Evolutionary conservation across 208 protist species (phyloP).

Genomic region (Lotmaria passim): DNA sequence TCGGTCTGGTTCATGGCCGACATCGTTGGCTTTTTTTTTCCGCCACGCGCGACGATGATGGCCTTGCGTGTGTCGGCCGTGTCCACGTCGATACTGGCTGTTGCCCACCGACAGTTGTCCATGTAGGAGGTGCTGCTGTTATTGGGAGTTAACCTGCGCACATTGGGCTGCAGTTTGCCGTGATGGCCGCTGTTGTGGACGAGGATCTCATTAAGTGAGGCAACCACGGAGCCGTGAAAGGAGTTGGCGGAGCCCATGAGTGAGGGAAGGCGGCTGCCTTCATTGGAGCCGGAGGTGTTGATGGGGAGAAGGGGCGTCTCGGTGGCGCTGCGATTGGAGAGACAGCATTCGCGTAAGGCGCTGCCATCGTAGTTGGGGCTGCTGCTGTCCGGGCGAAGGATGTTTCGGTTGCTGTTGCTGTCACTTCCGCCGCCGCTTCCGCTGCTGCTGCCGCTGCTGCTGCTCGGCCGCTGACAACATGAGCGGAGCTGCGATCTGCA

Average conservation of each 20-base stretch:
- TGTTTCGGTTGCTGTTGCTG: not conserved
- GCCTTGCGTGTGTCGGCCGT: conserved; percentile 3
- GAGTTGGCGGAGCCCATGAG: conserved; percentile 6
- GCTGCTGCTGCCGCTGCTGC: not conserved
- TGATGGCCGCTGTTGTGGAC: no score
- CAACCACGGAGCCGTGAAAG: not conserved
- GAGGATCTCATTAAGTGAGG: conserved; percentile 1
- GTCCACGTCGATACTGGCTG: conserved; percentile 8
- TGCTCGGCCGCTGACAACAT: not conserved
- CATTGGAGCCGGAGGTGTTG: conserved; percentile 4
- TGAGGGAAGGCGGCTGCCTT: not conserved
- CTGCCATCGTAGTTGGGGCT: not conserved
- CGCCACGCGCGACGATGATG: conserved; percentile 1
- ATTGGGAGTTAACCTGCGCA: no score
- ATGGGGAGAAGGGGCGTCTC: not conserved
- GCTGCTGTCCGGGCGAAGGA: not conserved
- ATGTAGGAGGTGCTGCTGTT: not conserved
- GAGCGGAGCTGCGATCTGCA: no score
- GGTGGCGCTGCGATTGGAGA: not conserved
- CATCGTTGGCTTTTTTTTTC: not conserved
- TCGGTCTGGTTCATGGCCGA: not conserved
- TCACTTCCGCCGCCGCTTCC: not conserved
- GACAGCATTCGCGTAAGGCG: not conserved
- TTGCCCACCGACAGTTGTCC: conserved; percentile 12
- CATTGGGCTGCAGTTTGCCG: no score